These are phyloP conservation scores for Fragilariopsis cylindrus DNA, from an alignment of 108 stramenopile species.

Conservation along the genomic window DNA sequence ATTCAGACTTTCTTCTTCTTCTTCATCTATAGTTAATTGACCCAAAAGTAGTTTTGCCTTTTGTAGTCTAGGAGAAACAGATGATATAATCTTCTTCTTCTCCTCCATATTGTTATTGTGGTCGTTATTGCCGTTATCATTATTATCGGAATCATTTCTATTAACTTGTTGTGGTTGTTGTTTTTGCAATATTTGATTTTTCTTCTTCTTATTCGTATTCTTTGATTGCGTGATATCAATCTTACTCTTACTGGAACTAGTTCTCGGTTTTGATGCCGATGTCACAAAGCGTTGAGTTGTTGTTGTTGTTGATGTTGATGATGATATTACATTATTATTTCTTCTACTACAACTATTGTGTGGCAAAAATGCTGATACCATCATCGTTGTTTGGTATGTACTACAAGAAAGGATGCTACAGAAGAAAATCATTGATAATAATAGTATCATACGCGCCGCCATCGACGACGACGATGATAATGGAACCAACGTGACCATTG, in stretches of 20 bases:
- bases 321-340: not conserved
- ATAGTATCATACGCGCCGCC: too few relatives aligned
- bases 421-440: too few relatives aligned
- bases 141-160: not conserved
- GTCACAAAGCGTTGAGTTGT: not conserved
- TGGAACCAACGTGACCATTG: too few relatives aligned
- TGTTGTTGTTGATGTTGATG: not conserved
- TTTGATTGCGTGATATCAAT: not conserved
- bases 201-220: not conserved
- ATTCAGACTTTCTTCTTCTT: constrained; percentile 3
- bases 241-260: not conserved
- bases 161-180: not conserved
- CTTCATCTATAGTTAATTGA: constrained; percentile 27
- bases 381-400: too few relatives aligned
- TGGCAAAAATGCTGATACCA: too few relatives aligned
- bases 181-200: not conserved
- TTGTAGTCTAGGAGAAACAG: constrained; percentile 21
- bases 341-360: not conserved
- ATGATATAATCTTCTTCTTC: not conserved
- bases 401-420: too few relatives aligned
- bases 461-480: too few relatives aligned
- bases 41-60: constrained; percentile 36
- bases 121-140: not conserved
- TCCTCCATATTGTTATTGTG: not conserved
- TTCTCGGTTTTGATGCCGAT: not conserved